phyloP scores from a whole-genome alignment of 2,329 filamentous ascomycete species.

The Fusarium tuaranense region DNA sequence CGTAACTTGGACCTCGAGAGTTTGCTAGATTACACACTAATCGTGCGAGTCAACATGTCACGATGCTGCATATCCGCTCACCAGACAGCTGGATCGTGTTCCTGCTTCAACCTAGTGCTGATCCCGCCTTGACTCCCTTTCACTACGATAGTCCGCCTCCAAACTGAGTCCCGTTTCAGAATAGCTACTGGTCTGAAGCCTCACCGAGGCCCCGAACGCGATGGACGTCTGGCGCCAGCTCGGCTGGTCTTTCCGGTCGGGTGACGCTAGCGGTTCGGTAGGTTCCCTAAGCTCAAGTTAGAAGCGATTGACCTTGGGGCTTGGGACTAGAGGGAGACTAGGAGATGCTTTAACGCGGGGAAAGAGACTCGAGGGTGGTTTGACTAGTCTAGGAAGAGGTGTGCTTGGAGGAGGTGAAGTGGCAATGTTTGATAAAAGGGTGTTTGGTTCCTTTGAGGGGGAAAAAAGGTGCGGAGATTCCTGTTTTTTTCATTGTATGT shows the following conservation, averaged over 20 bases:
- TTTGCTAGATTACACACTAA: not conserved
- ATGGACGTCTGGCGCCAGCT: not conserved
- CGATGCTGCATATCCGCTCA: not conserved
- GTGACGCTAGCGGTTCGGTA: not conserved
- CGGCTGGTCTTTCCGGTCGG: not conserved
- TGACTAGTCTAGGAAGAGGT: not conserved
- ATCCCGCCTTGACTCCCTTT: not conserved
- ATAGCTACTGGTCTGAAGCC: not conserved
- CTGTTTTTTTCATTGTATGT: not conserved
- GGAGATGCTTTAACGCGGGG: not conserved
- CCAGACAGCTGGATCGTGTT: not conserved
- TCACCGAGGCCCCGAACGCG: not conserved
- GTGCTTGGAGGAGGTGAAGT: not conserved
- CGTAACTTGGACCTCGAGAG: not conserved
- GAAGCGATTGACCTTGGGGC: not conserved
- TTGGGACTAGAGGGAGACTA: not conserved
- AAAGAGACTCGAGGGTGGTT: not conserved
- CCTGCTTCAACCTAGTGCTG: conserved; percentile 1
- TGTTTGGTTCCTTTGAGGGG: not conserved
- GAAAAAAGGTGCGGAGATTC: not conserved
- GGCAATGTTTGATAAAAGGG: not conserved
- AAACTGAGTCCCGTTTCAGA: not conserved
- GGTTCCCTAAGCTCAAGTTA: not conserved
- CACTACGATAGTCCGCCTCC: not conserved
- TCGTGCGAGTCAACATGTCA: not conserved